Evolutionary conservation across 75 land plant species (phyloP).

Genomic region (Picea glauca): DNA sequence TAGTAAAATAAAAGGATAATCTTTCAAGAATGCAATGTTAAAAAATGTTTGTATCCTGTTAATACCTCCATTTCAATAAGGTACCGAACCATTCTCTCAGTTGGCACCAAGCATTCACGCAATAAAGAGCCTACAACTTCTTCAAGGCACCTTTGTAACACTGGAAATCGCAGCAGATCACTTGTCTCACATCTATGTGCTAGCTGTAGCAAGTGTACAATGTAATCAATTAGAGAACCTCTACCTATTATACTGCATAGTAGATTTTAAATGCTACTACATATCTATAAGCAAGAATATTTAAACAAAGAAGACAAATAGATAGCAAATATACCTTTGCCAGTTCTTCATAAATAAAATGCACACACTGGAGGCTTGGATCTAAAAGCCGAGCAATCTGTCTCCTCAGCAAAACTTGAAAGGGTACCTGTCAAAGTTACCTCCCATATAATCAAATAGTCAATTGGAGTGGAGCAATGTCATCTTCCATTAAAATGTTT

Average conservation of each 20-base stretch:
- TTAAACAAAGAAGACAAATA: neutral
- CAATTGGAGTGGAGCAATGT: neutral
- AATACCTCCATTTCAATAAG: constrained; percentile 98
- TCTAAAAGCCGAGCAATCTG: constrained; percentile 86
- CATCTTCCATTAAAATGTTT: neutral
- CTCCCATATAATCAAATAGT: neutral
- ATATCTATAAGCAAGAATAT: neutral
- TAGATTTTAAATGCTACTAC: neutral
- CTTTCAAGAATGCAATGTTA: no score
- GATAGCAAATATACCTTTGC: constrained; percentile 47
- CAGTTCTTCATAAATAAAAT: constrained; percentile 88
- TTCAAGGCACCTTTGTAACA: constrained; percentile 71
- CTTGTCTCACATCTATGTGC: constrained; percentile 64
- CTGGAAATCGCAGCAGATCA: constrained; percentile 83
- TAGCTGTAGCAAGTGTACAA: constrained; percentile 43
- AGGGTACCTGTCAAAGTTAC: constrained; percentile 61
- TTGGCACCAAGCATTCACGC: constrained; percentile 71
- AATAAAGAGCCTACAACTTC: constrained; percentile 77
- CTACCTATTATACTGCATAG: neutral
- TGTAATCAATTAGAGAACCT: neutral
- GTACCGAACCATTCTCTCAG: constrained; percentile 86
- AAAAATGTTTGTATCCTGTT: neutral
- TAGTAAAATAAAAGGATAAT: no score
- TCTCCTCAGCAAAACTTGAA: constrained; percentile 78
- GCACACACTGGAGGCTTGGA: constrained; percentile 94